Evolutionary conservation across 1,284 basidiomycete species (phyloP), one percentile per base, ranked within the genome.

Genomic region (Coniferiporia weirii): DNA sequence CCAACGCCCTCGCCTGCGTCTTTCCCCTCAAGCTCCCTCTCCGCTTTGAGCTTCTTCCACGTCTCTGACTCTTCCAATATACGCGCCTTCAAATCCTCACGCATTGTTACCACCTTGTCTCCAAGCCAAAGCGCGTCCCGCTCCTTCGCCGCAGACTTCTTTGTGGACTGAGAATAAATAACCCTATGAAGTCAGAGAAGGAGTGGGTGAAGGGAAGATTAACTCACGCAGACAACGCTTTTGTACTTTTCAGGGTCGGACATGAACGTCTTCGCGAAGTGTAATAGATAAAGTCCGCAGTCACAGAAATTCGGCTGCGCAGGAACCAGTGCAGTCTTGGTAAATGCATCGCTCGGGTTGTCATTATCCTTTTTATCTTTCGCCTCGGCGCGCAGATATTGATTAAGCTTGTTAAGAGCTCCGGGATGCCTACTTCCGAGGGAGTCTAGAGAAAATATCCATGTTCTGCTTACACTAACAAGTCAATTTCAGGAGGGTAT

Each of bases 391-490:
- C 75, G 73, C 7, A 98, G 81, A 71, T 96, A 99, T 22, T 74
- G 67, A 27, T 73, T 73, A 13, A 99, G 79, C 15, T 77, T 78
- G 46, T 75, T 87, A 47, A 77, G 70, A 1, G 86, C 91, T 19
- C 82, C 77, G 0, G 74, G 73, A 71, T 98, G 96, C 13, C 74
- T 72, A 10, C 75, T 74, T 0, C 88, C 87, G 32, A 99, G 79
- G 1, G 95, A 98, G 70, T 99, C 96, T 55, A 98, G 81, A 0
- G 85, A 91, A 67, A 94, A 84, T 46, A 97, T 87, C 65, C 81
- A 84, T 2, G 91, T 85, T 52, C 91, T 93, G 63, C 15, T 40
- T 40, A 10, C 15, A 40, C 38, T 15, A 12, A 6, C 10, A 35
- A 12, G 13, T 43, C 15, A 8, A 47, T 54, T 44, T 44, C 22